Evolutionary conservation across 441 rosid species (phyloP), one percentile per base, ranked within the genome.

Genomic region (Eruca vesicaria): DNA sequence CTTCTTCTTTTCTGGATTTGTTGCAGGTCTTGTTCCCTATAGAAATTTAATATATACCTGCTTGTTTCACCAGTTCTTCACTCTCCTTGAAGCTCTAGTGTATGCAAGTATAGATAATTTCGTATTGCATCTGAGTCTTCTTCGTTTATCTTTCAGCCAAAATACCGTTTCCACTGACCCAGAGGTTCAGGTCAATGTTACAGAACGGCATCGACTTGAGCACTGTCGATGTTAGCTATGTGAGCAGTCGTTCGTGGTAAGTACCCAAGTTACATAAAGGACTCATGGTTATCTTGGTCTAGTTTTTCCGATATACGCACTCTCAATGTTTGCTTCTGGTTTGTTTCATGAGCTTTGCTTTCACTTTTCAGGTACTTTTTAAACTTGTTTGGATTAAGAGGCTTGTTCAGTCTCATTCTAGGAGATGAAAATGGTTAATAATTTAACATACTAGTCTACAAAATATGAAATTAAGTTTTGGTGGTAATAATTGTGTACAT

Each of bases 1-100:
- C 90, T 93, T 96, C 80, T 96, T 96, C 97, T 96, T 96, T 86
- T 96, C 98, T 66, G 99, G 98, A 75, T 96, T 96, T 76, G 99
- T 96, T 78, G 96, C 98, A 86, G 99, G 99, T 96, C 29, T 61
- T 45, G 14, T 20, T 64, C 74, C 55, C 38, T 75, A 72, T 15
- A 5, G 33, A 11, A 7, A 9, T 60, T 5, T 33, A 57, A 35
- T 56, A 68, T 20, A 29, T 52, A 32, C 11, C n/a, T 50, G 8
- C 0, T n/a, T n/a, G n/a, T n/a, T n/a, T 2, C 3, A 23, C 2
- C 3, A 26, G 7, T 16, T 35, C 1, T 21, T 67, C 8, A 14
- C 9, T 15, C 10, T 28, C 38, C 9, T 68, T 68, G 23, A 66
- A 31, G 63, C 56, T 33, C 61, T 69, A 66, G 23, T 28, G 43